Percentiles rank a stretch among this genome's conserved stretches.
Evolutionary conservation across 2,329 filamentous ascomycete genomes (phyloP).

Genomic region (Talaromyces sp.): DNA sequence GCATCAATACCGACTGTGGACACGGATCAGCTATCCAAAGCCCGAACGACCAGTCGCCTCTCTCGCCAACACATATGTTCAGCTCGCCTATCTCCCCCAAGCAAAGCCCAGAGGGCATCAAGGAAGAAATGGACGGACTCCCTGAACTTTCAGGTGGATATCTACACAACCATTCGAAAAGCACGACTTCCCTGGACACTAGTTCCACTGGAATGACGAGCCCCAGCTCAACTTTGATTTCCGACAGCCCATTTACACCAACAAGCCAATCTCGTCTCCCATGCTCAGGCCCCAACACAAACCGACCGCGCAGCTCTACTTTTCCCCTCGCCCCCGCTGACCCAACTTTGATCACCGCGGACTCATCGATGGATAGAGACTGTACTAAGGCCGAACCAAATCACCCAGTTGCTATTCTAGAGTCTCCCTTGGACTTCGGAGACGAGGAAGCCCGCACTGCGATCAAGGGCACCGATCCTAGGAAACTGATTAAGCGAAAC

Average conservation of each 20-base stretch:
- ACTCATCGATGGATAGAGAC: conserved; percentile 55
- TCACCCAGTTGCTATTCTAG: conserved; percentile 49
- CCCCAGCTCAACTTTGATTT: conserved; percentile 76
- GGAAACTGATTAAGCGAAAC: conserved; percentile 46
- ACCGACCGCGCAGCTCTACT: conserved; percentile 82
- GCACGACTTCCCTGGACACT: conserved; percentile 67
- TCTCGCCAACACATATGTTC: conserved; percentile 66
- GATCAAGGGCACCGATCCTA: conserved; percentile 29
- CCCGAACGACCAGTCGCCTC: conserved; percentile 69
- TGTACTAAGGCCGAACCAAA: conserved; percentile 56
- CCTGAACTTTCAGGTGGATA: conserved; percentile 64
- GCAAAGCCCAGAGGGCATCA: conserved; percentile 70
- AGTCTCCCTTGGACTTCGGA: conserved; percentile 55
- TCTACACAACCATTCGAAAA: conserved; percentile 67
- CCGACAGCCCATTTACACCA: conserved; percentile 70
- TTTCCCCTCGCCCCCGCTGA: conserved; percentile 68
- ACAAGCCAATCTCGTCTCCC: conserved; percentile 55
- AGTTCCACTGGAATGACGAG: conserved; percentile 72
- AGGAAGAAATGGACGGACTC: conserved; percentile 61
- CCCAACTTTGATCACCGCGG: conserved; percentile 53
- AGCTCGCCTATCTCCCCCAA: conserved; percentile 70
- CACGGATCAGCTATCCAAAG: conserved; percentile 62
- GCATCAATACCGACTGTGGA: conserved; percentile 58
- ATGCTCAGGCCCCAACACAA: conserved; percentile 58
- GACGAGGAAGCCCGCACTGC: conserved; percentile 44